phyloP scores from a whole-genome alignment of 2,329 filamentous ascomycete species.

The Hymenoscyphus repandus region DNA sequence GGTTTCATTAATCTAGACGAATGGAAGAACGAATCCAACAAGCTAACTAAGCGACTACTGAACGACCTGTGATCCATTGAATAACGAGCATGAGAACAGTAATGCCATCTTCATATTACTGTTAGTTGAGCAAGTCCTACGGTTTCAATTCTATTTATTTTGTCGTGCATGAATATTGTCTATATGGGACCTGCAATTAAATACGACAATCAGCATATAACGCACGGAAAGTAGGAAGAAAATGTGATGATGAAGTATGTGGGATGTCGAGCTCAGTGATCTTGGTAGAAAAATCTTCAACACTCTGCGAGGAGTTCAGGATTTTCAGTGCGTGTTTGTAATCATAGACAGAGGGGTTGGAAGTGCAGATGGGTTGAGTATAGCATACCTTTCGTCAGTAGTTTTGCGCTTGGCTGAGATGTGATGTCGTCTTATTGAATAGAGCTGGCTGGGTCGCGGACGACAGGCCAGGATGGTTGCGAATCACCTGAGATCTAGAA shows the following conservation, averaged over 20 bases:
- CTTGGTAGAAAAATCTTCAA: slow-evolving; percentile 34
- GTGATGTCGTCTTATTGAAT: not conserved
- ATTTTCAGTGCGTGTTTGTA: slow-evolving; percentile 36
- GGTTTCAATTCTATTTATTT: no score
- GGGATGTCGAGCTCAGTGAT: slow-evolving; percentile 31
- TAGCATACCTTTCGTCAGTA: not conserved
- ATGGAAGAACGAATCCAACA: no score
- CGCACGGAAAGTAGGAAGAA: not conserved
- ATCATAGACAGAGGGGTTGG: slow-evolving; percentile 25
- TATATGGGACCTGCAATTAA: no score
- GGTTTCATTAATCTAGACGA: no score
- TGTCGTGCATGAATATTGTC: no score
- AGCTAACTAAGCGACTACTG: no score
- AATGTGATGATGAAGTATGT: not conserved
- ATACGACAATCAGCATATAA: not conserved
- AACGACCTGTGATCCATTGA: no score
- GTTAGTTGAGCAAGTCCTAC: no score
- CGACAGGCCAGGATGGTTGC: no score
- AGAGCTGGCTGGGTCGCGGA: not conserved
- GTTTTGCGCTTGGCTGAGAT: no score
- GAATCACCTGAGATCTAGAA: slow-evolving; percentile 4
- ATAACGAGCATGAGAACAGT: no score
- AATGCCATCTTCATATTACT: no score
- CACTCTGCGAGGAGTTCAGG: slow-evolving; percentile 29
- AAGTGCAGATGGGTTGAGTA: not conserved